Evolutionary conservation across 148 eudicot species (phyloP), one percentile per base, ranked within the genome.

Genomic region (Polygonum maritimum): DNA sequence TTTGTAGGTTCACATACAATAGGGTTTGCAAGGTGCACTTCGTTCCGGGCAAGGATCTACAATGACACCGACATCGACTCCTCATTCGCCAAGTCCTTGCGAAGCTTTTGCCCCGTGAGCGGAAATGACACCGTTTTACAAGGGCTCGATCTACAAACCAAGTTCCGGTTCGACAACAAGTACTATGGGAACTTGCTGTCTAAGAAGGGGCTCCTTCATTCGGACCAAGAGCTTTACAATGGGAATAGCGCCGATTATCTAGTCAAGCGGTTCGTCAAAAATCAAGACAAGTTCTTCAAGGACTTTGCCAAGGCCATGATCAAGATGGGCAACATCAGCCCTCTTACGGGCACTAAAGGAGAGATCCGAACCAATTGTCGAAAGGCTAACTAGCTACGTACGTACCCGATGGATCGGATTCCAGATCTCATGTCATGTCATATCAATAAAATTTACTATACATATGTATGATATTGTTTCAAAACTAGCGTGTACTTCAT

Each of bases 211-310:
- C 78, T 90, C 15, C 78, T 86, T 33, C 86, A 86, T 70, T 85
- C 91, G 2, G 94, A 90, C 82, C 94, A 90, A 67, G 91, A 71
- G 65, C 78, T 90, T 1, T 86, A 81, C 36, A 74, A 80, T 41
- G 86, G 89, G n/a, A 88, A 85, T 40, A 71, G 63, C 19, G 90
- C 90, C 0, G 90, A 88, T 70, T 73, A 62, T 8, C 76, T 88
- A 10, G 91, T 88, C 13, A 80, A 76, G 76, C 65, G 22, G n/a
- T 90, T 80, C 8, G 84, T 81, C 14, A 10, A 51, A 7, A 77
- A 85, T 69, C 58, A 35, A 38, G 57, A 75, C 0, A 75, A 73
- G 38, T 90, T 87, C 52, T 86, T 74, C 2, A 26, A 48, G 5
- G 82, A 80, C 36, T 88, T 89, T 72, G 85, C 83, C 0, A 72